A percentile compares a stretch with the other conserved stretches of the same genome.
phyloP scores from a whole-genome alignment of 371 early-diverging fungal species.

The Mortierella polycephala region DNA sequence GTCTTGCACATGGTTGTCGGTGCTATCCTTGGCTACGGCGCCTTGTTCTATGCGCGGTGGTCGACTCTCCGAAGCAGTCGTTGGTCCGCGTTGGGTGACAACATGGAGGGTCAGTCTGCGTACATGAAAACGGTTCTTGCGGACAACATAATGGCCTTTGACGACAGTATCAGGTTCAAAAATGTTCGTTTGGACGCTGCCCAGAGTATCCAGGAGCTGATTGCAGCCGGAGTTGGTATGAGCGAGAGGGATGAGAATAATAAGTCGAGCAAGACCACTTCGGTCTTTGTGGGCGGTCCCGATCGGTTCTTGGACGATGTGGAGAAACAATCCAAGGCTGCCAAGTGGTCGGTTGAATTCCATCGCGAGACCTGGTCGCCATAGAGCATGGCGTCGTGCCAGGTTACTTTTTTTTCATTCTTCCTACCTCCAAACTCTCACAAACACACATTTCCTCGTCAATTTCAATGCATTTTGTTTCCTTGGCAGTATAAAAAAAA shows the following conservation, averaged over 20 bases:
- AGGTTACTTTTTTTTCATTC: background rate
- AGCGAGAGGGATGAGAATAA: background rate
- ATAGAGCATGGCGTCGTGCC: background rate
- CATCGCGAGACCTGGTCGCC: constrained; percentile 34
- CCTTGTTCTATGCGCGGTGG: constrained; percentile 5
- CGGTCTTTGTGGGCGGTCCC: constrained; percentile 31
- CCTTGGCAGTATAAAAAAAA: background rate
- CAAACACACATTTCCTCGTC: background rate
- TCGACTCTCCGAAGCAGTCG: constrained; percentile 1
- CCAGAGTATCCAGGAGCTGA: constrained; percentile 9
- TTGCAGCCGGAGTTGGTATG: constrained; percentile 12
- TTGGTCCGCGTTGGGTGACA: background rate
- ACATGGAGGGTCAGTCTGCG: constrained; percentile 1
- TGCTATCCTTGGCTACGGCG: constrained; percentile 6
- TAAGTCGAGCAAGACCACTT: constrained; percentile 5
- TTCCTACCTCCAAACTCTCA: background rate
- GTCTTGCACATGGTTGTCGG: constrained; percentile 11
- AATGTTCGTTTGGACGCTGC: constrained; percentile 16
- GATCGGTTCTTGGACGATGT: constrained; percentile 20
- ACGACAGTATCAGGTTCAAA: constrained; percentile 14
- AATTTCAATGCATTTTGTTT: too few species aligned
- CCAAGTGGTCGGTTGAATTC: constrained; percentile 16
- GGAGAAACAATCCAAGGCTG: constrained; percentile 3
- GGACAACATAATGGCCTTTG: constrained; percentile 3
- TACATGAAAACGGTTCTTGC: constrained; percentile 9